Base-by-base conservation (phyloP, 495 filamentous ascomycete species). In the Penicilliopsis zonata region DNA sequence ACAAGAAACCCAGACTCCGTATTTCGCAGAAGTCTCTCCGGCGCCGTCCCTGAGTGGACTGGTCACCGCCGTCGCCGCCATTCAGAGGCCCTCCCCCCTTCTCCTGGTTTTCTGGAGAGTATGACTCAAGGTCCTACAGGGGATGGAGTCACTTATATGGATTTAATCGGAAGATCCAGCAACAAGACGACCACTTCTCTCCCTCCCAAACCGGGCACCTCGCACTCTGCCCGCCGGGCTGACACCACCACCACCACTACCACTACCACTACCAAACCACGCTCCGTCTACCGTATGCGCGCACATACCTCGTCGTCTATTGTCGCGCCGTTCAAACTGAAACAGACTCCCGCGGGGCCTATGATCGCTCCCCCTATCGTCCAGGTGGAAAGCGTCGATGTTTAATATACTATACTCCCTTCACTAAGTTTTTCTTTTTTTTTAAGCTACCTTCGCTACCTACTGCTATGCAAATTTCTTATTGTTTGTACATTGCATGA, bases 1-100 rank as follows among this genome's bases (percentile, higher is more conserved):
- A 25, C 37, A 58, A 36, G 20, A 58, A 46, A n/a, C 53, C 50
- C 29, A 43, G 47, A 43, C 20, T 47, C 55, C 9, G 59, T 57
- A 16, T 34, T 40, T 8, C 46, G 49, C 18, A 48, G 43, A 28
- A 63, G 58, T 25, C 54, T 55, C 28, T 59, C 61, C 18, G 55
- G 45, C 10, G 54, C 34, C 30, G 42, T 52, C 7, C 44, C 44
- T 9, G 27, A 38, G 13, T 41, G 40, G 5, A 30, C 47, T 16
- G 31, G n/a, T n/a, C n/a, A n/a, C n/a, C n/a, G 36, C 18, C 51
- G 52, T 29, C 54, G 60, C 29, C 43, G 61, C 35, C 61, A 65
- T 36, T 63, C 61, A 2, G 59, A 65, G 29, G 61, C 58, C 15
- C 53, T 53, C 13, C 38, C 44, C 1, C 57, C 61, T 8, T 54